phyloP scores from a whole-genome alignment of 2,329 filamentous ascomycete genomes.

The Trichoderma koningii region DNA sequence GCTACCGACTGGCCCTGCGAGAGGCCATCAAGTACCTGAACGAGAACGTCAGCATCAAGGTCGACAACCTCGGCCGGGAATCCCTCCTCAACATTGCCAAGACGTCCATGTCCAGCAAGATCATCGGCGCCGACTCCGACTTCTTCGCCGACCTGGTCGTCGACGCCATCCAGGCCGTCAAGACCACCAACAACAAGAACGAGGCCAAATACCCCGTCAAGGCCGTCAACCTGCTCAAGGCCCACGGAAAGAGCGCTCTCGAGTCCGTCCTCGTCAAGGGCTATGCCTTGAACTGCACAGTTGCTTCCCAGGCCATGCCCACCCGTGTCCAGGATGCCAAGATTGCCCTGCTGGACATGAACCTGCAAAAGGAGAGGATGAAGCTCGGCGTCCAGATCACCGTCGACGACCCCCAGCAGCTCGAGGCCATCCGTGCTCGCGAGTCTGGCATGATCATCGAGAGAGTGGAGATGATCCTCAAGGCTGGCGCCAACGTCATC shows the following conservation, averaged over 20 bases:
- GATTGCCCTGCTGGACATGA: slow-evolving; percentile 97
- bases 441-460: slow-evolving; percentile 94
- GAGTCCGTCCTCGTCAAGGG: slow-evolving; percentile 93
- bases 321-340: slow-evolving; percentile 91
- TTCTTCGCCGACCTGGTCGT: slow-evolving; percentile 98
- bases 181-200: slow-evolving; percentile 84
- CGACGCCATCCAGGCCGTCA: slow-evolving; percentile 93
- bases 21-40: slow-evolving; percentile 99
- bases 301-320: slow-evolving; percentile 96
- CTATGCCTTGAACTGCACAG: slow-evolving; percentile 97
- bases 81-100: slow-evolving; percentile 93
- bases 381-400: slow-evolving; percentile 98
- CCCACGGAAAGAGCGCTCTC: slow-evolving; percentile 86
- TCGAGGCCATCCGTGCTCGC: slow-evolving; percentile 93
- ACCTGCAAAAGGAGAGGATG: slow-evolving; percentile 98
- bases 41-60: slow-evolving; percentile 95
- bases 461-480: slow-evolving; percentile 94
- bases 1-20: slow-evolving; percentile 90
- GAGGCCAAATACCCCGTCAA: slow-evolving; percentile 98
- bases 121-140: slow-evolving; percentile 91
- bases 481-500: slow-evolving; percentile 93
- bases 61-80: slow-evolving; percentile 86
- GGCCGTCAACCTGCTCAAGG: slow-evolving; percentile 98
- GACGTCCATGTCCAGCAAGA: slow-evolving; percentile 99
- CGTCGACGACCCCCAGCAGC: slow-evolving; percentile 92